A percentile compares a stretch with the other conserved stretches of the same genome.
These are phyloP conservation scores for Phytophthora meadii DNA, from an alignment of 352 stramenopile species.

Conservation along the genomic window DNA sequence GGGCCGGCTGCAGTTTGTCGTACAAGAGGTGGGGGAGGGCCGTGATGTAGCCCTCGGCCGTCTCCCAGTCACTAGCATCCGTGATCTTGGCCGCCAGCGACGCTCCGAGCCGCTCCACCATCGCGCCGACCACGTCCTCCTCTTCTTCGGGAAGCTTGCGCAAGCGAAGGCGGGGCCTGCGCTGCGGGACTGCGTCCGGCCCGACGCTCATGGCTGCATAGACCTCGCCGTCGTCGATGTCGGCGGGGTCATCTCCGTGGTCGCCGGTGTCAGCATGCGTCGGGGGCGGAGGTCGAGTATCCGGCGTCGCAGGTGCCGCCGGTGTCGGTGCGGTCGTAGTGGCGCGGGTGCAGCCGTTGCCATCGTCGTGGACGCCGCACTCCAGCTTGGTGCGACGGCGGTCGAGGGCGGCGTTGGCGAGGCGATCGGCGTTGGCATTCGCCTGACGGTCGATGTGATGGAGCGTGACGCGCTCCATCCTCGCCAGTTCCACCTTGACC, in stretches of 20 bases:
- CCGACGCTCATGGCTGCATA: constrained; percentile 14
- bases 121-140: background rate
- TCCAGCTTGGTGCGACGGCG: background rate
- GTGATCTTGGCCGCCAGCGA: constrained; percentile 17
- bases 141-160: constrained; percentile 7
- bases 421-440: constrained; percentile 26
- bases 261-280: background rate
- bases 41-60: constrained; percentile 14
- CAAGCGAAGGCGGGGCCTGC: constrained; percentile 6
- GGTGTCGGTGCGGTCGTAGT: background rate
- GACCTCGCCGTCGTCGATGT: constrained; percentile 23
- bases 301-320: background rate
- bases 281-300: no score
- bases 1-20: constrained; percentile 1
- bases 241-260: background rate
- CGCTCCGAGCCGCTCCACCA: background rate
- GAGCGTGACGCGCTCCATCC: background rate
- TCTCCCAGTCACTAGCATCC: constrained; percentile 15
- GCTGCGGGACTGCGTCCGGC: background rate
- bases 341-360: background rate
- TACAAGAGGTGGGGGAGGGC: constrained; percentile 9
- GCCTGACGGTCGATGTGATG: constrained; percentile 30
- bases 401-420: constrained; percentile 16
- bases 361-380: constrained; percentile 3
- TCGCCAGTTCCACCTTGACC: no score